Percentiles rank a stretch among this genome's conserved stretches.
Conservation (phyloP, 2,329 filamentous ascomycete genomes). For the Aspergillus viridinutans region DNA sequence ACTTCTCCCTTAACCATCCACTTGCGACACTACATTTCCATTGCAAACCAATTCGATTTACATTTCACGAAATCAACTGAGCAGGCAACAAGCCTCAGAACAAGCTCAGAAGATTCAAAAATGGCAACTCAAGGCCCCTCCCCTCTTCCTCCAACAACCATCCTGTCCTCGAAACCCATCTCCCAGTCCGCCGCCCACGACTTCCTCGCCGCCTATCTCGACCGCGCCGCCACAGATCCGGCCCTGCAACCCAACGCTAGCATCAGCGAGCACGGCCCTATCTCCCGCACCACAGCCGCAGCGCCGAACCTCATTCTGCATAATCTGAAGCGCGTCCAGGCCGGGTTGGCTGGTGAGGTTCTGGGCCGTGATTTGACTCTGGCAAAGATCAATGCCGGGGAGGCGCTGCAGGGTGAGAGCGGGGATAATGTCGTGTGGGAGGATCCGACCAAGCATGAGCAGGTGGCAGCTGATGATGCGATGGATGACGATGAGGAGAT, state of each 20-base stretch:
- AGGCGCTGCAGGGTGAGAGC: constrained; percentile 22
- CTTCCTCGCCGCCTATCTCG: constrained; percentile 42
- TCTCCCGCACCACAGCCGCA: constrained; percentile 38
- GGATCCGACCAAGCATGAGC: constrained; percentile 35
- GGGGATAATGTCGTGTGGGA: constrained; percentile 32
- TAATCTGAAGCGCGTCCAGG: constrained; percentile 44
- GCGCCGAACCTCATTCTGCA: constrained; percentile 42
- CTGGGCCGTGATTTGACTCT: constrained; percentile 39
- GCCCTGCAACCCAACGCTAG: constrained; percentile 42
- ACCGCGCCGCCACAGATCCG: constrained; percentile 39
- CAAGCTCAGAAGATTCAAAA: constrained; percentile 10
- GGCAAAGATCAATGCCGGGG: constrained; percentile 32
- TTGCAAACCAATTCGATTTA: not conserved
- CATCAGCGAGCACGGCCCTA: constrained; percentile 41
- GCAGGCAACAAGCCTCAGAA: not conserved
- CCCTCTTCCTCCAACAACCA: constrained; percentile 35
- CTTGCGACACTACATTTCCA: not conserved
- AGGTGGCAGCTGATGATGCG: constrained; percentile 43
- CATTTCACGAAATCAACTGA: not conserved
- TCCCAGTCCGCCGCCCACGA: constrained; percentile 37
- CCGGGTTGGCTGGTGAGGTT: constrained; percentile 40
- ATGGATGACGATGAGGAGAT: constrained; percentile 34
- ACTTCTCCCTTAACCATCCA: not conserved
- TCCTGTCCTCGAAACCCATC: constrained; percentile 34
- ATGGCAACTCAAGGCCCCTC: constrained; percentile 37